A percentile compares a stretch with the other conserved stretches of the same genome.
These are phyloP conservation scores for Aspergillus quadrilineatus DNA, from an alignment of 2,329 filamentous ascomycete genomes.

Conservation along the genomic window DNA sequence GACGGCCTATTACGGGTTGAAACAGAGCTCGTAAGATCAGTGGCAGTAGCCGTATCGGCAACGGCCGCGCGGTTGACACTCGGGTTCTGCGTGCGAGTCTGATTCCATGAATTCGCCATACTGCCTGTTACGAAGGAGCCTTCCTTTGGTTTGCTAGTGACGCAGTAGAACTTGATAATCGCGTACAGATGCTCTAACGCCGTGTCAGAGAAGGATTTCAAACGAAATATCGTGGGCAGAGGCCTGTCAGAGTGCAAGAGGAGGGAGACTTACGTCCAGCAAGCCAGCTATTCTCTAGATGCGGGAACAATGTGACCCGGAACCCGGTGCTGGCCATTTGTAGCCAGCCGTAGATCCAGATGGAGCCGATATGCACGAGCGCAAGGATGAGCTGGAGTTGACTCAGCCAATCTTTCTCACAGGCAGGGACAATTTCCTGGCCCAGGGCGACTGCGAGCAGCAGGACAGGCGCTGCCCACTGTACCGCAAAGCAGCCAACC, in stretches of 20 bases:
- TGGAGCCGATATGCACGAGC: slow-evolving; percentile 1
- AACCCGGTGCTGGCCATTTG: slow-evolving; percentile 25
- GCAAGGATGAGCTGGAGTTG: slow-evolving; percentile 15
- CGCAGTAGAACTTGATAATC: slow-evolving; percentile 24
- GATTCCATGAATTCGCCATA: slow-evolving; percentile 27
- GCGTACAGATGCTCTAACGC: slow-evolving; percentile 23
- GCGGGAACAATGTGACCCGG: slow-evolving; percentile 24
- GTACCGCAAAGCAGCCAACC: slow-evolving; percentile 14
- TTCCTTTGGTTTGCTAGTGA: slow-evolving; percentile 24
- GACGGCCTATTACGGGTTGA: no score
- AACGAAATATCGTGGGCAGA: no score
- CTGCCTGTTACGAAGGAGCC: slow-evolving; percentile 34
- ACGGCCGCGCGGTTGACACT: not conserved
- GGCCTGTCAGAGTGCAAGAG: not conserved
- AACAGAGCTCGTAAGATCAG: no score
- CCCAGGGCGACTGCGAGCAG: no score
- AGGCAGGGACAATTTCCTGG: not conserved
- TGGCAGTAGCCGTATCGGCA: not conserved
- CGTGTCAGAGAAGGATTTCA: not conserved
- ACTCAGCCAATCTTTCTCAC: slow-evolving; percentile 17
- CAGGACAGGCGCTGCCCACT: slow-evolving; percentile 16
- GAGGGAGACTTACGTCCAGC: slow-evolving; percentile 21
- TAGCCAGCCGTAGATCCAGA: slow-evolving; percentile 24
- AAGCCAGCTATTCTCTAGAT: slow-evolving; percentile 31
- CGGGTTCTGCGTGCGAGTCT: not conserved